Evolutionary conservation across 176 grass and related monocot genomes (phyloP).

Genomic region (Oryza nivara): DNA sequence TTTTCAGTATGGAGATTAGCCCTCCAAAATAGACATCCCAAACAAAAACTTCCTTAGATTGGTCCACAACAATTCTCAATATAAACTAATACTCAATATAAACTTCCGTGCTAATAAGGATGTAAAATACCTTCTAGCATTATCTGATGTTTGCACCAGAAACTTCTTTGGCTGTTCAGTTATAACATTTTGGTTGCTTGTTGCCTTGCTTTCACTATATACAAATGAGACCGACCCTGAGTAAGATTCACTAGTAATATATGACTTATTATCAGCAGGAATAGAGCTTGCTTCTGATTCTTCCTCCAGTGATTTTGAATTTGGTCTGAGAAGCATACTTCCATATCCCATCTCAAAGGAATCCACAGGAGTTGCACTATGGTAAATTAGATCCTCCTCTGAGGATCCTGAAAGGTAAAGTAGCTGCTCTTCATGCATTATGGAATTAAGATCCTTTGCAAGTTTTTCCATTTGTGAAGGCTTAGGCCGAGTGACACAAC

Average conservation of each 20-base stretch:
- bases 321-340: conserved; percentile 75
- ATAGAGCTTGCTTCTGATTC: conserved; percentile 95
- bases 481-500: conserved; percentile 53
- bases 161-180: conserved; percentile 38
- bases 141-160: conserved; percentile 35
- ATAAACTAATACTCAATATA: conserved; percentile 15
- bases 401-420: conserved; percentile 62
- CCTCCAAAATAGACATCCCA: conserved; percentile 43
- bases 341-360: conserved; percentile 93
- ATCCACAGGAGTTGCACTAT: conserved; percentile 62
- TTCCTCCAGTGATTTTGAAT: conserved; percentile 74
- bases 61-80: conserved; percentile 19
- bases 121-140: conserved; percentile 52
- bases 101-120: conserved; percentile 6
- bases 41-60: conserved; percentile 22
- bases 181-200: conserved; percentile 35
- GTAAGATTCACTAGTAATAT: conserved; percentile 64
- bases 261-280: conserved; percentile 69
- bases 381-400: conserved; percentile 84
- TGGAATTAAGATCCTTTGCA: conserved; percentile 83
- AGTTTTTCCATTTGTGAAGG: conserved; percentile 77
- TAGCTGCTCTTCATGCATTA: conserved; percentile 71
- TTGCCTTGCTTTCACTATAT: conserved; percentile 53
- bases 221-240: conserved; percentile 49
- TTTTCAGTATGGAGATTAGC: conserved; percentile 50